phyloP scores from a whole-genome alignment of 345 rosid genomes.

The Pseudoturritis turrita region DNA sequence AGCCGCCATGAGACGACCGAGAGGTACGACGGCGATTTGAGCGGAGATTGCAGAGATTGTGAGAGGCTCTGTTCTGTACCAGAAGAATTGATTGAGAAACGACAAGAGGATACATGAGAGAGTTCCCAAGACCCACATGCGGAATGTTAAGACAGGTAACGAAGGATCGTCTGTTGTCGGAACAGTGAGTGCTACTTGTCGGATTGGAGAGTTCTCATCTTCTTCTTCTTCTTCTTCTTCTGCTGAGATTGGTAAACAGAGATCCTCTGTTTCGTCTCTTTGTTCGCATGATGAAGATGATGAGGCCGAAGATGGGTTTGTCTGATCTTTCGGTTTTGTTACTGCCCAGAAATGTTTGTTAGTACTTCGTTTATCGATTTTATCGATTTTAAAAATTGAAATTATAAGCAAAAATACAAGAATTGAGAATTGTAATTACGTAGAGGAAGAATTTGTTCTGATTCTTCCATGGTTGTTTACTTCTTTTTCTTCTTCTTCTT shows the following conservation, averaged over 20 bases:
- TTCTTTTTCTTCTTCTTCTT: constrained; percentile 11
- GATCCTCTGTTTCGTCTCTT: constrained; percentile 25
- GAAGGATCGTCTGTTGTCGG: constrained; percentile 80
- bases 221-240: neutral
- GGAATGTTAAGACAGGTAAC: constrained; percentile 82
- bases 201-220: constrained; percentile 76
- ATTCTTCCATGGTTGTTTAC: constrained; percentile 29
- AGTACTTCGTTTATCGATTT: neutral
- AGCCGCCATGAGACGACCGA: constrained; percentile 88
- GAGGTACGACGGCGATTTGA: constrained; percentile 91
- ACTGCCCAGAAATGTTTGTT: constrained; percentile 16
- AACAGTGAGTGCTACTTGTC: constrained; percentile 90
- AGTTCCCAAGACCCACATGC: constrained; percentile 92
- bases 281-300: constrained; percentile 28
- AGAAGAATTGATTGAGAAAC: constrained; percentile 90
- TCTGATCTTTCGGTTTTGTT: constrained; percentile 2
- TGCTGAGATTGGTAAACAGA: constrained; percentile 11
- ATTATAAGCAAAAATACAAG: neutral
- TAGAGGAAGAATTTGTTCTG: constrained; percentile 33
- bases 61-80: constrained; percentile 93
- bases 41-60: constrained; percentile 95
- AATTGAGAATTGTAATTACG: constrained; percentile 1
- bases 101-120: constrained; percentile 70
- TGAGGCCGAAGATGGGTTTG: constrained; percentile 7
- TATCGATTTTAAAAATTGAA: too few relatives aligned